These are phyloP conservation scores for Salix caprea DNA, from an alignment of 345 rosid genomes.

Conservation along the genomic window DNA sequence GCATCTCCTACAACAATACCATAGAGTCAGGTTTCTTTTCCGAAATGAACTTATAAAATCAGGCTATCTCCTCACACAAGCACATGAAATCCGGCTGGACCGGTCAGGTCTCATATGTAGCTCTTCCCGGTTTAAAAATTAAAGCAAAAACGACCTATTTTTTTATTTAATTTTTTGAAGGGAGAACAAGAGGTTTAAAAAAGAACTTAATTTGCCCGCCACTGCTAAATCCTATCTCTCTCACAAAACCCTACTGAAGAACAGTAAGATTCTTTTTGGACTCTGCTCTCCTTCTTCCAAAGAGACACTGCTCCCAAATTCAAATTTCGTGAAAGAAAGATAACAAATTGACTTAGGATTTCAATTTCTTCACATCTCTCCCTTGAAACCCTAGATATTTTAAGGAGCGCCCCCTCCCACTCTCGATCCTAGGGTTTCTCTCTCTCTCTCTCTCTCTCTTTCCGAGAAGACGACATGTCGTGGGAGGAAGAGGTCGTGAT, in stretches of 20 bases:
- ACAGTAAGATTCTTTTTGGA: background rate
- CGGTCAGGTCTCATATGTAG: no score
- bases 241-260: background rate
- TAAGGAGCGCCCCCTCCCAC: background rate
- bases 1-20: no score
- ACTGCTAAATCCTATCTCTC: background rate
- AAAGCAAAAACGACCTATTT: background rate
- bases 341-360: no score
- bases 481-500: slow-evolving; percentile 71
- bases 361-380: no score
- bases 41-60: no score
- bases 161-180: background rate
- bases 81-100: no score
- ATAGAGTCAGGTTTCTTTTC: no score
- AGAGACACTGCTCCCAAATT: background rate
- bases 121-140: background rate
- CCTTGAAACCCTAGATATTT: slow-evolving; percentile 6
- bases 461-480: slow-evolving; percentile 39
- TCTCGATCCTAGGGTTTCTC: background rate
- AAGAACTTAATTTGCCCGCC: slow-evolving; percentile 18
- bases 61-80: no score
- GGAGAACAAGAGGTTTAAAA: background rate
- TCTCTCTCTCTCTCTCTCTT: background rate
- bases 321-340: background rate
- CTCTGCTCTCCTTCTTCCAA: background rate